Evolutionary conservation across 163 green algal species (phyloP).

Genomic region (Scenedesmus sp.): DNA sequence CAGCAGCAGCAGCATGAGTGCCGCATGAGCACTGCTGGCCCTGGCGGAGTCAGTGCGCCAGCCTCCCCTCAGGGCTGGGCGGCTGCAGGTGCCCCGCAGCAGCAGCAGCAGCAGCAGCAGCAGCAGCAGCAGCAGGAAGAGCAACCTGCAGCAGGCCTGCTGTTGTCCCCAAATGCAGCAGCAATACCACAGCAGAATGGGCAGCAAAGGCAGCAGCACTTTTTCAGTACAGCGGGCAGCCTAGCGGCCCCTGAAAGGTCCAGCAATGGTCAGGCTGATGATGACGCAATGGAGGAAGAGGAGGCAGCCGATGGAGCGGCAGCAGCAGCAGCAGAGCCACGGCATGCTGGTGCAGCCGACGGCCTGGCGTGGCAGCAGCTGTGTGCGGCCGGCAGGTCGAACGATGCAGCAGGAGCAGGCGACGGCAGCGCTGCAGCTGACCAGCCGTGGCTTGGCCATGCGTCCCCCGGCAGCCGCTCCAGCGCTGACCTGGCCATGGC

Average conservation of each 20-base stretch:
- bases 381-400: too few relatives aligned
- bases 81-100: background rate
- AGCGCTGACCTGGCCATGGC: background rate
- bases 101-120: constrained; percentile 7
- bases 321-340: constrained; percentile 29
- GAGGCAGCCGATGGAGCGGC: background rate
- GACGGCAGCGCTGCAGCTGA: background rate
- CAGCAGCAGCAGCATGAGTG: background rate
- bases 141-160: background rate
- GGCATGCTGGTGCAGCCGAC: too few relatives aligned
- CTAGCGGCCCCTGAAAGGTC: background rate
- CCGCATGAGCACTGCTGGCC: constrained; percentile 9
- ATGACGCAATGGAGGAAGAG: constrained; percentile 13
- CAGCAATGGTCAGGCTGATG: background rate
- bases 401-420: constrained; percentile 31
- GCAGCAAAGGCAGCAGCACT: constrained; percentile 19
- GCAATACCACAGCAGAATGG: background rate
- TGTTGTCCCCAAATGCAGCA: background rate
- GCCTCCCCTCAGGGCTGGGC: background rate
- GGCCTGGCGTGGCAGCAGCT: background rate
- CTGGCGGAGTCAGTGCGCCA: background rate
- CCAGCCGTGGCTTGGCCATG: background rate
- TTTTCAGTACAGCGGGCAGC: background rate
- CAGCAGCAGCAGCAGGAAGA: background rate
- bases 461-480: background rate